These are phyloP conservation scores for Aspergillus bombycis DNA, from an alignment of 2,329 filamentous ascomycete genomes.

Conservation along the genomic window DNA sequence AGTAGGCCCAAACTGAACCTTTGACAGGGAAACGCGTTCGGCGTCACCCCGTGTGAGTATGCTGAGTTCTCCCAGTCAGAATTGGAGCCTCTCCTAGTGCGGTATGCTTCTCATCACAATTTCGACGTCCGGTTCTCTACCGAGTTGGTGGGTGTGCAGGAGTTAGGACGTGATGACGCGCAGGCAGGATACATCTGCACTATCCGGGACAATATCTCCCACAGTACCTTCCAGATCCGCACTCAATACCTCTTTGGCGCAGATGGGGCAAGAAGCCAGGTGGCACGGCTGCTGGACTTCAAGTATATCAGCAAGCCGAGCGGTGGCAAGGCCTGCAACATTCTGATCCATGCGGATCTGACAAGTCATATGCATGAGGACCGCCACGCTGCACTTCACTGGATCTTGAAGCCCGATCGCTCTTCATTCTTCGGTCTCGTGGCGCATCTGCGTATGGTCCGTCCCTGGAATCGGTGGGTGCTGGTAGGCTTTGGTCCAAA, in stretches of 20 bases:
- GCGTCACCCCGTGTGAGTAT: conserved; percentile 6
- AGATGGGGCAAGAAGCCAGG: conserved; percentile 4
- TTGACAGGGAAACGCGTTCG: not conserved
- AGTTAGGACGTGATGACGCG: not conserved
- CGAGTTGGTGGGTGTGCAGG: not conserved
- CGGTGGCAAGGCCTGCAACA: conserved; percentile 5
- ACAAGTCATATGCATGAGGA: not conserved
- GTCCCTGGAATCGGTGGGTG: not conserved
- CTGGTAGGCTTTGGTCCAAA: conserved; percentile 1
- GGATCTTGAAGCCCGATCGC: conserved; percentile 5
- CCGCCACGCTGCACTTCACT: not conserved
- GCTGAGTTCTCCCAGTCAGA: conserved; percentile 1
- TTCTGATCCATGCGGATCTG: conserved; percentile 3
- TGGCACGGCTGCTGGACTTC: not conserved
- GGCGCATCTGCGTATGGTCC: not conserved
- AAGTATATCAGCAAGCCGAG: conserved; percentile 6
- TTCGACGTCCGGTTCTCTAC: not conserved
- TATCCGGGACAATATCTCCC: not conserved
- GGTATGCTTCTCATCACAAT: conserved; percentile 5
- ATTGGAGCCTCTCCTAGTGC: not conserved
- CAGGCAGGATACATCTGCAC: not conserved
- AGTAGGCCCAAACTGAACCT: no score
- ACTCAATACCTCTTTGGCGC: conserved; percentile 5
- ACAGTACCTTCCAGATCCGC: not conserved
- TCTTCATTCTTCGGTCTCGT: not conserved